Conservation (phyloP, 192 early-diverging fungal genomes). For the Coemansia sp. region DNA sequence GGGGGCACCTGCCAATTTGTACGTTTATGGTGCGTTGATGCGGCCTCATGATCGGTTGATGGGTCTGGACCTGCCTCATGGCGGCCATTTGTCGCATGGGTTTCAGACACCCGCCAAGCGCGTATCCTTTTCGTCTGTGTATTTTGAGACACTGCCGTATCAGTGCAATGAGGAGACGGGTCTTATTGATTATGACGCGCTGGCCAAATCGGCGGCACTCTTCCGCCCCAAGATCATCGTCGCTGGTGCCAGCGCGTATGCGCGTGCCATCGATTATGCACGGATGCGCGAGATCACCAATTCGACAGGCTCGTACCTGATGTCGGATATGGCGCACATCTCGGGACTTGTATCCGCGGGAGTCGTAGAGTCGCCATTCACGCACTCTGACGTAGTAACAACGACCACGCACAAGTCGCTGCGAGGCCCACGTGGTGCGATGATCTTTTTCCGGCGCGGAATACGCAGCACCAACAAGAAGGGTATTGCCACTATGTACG, state of each 20-base stretch:
- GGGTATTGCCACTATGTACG: slow-evolving; percentile 84
- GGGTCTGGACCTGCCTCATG: slow-evolving; percentile 97
- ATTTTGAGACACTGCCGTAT: slow-evolving; percentile 98
- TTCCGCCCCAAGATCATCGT: slow-evolving; percentile 98
- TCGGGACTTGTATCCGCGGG: slow-evolving; percentile 89
- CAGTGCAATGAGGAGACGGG: slow-evolving; percentile 90
- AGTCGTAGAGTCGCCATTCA: slow-evolving; percentile 88
- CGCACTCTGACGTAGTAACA: slow-evolving; percentile 95
- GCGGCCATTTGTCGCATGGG: slow-evolving; percentile 98
- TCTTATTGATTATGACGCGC: slow-evolving; percentile 89
- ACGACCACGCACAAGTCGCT: slow-evolving; percentile 99
- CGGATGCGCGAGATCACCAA: slow-evolving; percentile 80
- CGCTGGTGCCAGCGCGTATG: slow-evolving; percentile 94
- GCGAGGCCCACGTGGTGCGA: slow-evolving; percentile 95
- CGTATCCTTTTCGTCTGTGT: slow-evolving; percentile 92
- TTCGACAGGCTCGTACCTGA: slow-evolving; percentile 83
- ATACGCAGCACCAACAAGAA: slow-evolving; percentile 88
- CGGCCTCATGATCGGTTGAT: slow-evolving; percentile 98
- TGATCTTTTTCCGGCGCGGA: slow-evolving; percentile 99
- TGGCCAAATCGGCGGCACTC: slow-evolving; percentile 76
- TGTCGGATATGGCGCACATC: slow-evolving; percentile 98
- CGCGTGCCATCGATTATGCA: slow-evolving; percentile 92
- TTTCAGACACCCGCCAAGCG: slow-evolving; percentile 97
- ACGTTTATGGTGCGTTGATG: slow-evolving; percentile 94
- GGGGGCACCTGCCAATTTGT: slow-evolving; percentile 96